A percentile compares a stretch with the other conserved stretches of the same genome.
phyloP scores from a whole-genome alignment of 345 rosid species.

The Schrenkiella parvula region DNA sequence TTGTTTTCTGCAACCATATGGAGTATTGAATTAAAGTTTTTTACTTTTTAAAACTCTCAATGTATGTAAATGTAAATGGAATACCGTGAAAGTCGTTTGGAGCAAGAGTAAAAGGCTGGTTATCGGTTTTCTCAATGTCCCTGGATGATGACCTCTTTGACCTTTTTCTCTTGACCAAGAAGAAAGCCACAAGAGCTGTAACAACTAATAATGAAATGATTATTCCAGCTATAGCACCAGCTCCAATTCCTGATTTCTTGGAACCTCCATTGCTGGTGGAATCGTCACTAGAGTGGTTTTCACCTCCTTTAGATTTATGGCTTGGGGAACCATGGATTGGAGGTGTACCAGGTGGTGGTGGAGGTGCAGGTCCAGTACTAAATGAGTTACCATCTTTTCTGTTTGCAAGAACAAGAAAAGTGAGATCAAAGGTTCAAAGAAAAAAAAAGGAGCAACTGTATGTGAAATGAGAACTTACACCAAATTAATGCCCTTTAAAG shows the following conservation, averaged over 20 bases:
- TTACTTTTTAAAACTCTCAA: not conserved
- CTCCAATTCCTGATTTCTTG: constrained; percentile 82
- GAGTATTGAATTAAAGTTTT: not conserved
- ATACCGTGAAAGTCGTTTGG: constrained; percentile 68
- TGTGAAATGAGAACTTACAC: constrained; percentile 52
- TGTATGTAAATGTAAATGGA: not conserved
- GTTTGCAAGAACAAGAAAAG: constrained; percentile 31
- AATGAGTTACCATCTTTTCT: constrained; percentile 85
- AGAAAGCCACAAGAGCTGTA: constrained; percentile 68
- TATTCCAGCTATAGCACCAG: constrained; percentile 84
- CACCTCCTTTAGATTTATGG: constrained; percentile 46
- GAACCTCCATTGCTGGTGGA: constrained; percentile 38
- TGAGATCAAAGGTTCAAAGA: constrained; percentile 7
- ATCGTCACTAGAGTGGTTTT: constrained; percentile 41
- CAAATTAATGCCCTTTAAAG: constrained; percentile 59
- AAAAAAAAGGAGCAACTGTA: not conserved
- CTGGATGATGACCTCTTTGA: constrained; percentile 49
- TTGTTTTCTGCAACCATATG: constrained; percentile 53
- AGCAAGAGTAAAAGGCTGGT: constrained; percentile 69
- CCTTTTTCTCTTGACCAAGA: constrained; percentile 72
- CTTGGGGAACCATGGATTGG: constrained; percentile 44
- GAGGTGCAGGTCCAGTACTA: constrained; percentile 90
- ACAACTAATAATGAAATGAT: constrained; percentile 61
- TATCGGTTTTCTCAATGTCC: constrained; percentile 80
- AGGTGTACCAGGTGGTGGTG: constrained; percentile 97